These are phyloP conservation scores for Inga leiocalycina DNA, from an alignment of 306 rosid genomes.

Conservation along the genomic window DNA sequence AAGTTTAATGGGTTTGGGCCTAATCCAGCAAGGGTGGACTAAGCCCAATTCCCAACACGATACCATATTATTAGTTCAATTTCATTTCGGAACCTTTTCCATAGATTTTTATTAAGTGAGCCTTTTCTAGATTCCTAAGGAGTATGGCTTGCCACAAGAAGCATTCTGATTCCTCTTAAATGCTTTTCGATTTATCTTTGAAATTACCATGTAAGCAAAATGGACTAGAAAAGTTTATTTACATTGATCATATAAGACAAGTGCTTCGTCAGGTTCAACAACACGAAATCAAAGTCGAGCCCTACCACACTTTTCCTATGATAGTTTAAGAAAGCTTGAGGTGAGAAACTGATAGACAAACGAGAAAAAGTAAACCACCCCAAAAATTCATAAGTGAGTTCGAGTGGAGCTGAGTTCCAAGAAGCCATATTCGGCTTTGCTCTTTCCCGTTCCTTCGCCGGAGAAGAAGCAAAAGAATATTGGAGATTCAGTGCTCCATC, in stretches of 20 bases:
- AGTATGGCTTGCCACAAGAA: no score
- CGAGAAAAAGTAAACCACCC: constrained; percentile 82
- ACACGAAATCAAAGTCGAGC: constrained; percentile 82
- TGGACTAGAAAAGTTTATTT: no score
- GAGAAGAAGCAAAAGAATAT: background rate
- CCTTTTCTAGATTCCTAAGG: no score
- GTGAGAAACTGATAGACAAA: constrained; percentile 87
- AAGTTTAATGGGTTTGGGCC: no score
- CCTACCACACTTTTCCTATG: constrained; percentile 95
- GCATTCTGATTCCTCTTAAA: no score
- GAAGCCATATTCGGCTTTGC: constrained; percentile 56
- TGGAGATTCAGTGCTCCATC: background rate
- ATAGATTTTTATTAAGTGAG: no score
- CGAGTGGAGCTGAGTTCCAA: constrained; percentile 78
- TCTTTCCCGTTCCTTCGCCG: background rate
- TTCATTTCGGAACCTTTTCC: no score
- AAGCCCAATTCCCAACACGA: no score
- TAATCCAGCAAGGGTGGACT: no score
- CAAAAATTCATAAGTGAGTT: constrained; percentile 59
- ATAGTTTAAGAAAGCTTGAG: constrained; percentile 83
- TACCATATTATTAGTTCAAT: no score
- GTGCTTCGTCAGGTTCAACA: constrained; percentile 87
- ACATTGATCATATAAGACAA: constrained; percentile 86
- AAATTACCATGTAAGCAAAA: no score
- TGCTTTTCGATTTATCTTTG: no score